A percentile compares a stretch with the other conserved stretches of the same genome.
Evolutionary conservation across 441 rosid genomes (phyloP).

Genomic region (Euphorbia celastroides): DNA sequence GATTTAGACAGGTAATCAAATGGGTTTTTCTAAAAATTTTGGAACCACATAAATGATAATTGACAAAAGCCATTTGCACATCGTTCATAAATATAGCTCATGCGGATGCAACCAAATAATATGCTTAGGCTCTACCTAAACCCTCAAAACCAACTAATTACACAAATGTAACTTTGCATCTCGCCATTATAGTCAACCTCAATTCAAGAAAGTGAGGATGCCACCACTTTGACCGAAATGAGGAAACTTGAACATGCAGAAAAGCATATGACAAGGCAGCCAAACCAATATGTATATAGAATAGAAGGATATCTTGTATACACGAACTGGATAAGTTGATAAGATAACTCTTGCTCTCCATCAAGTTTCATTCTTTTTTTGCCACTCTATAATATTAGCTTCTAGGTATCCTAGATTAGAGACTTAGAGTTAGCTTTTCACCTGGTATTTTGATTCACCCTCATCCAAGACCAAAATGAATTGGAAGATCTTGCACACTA

Average conservation of each 20-base stretch:
- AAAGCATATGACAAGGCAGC: not conserved
- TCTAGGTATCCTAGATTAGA: not conserved
- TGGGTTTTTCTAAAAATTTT: not conserved
- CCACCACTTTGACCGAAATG: not conserved
- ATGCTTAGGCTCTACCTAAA: conserved; percentile 1
- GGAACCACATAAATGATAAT: not conserved
- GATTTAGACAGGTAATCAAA: not conserved
- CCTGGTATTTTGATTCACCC: not conserved
- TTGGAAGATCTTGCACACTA: not conserved
- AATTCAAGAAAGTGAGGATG: not conserved
- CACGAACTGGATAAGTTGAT: not conserved
- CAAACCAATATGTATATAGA: not conserved
- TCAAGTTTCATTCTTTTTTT: not conserved
- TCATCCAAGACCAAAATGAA: not conserved
- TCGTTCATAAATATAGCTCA: not conserved
- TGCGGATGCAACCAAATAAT: not conserved
- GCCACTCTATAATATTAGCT: not conserved
- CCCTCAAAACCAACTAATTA: not conserved
- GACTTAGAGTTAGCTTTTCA: not conserved
- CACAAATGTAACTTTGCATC: not conserved
- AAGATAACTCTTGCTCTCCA: not conserved
- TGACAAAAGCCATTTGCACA: not conserved
- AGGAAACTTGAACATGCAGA: not conserved
- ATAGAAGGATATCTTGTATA: not conserved
- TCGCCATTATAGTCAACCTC: not conserved